Conservation (phyloP, 768 basidiomycete genomes). For the Tylopilus subfusipes region DNA sequence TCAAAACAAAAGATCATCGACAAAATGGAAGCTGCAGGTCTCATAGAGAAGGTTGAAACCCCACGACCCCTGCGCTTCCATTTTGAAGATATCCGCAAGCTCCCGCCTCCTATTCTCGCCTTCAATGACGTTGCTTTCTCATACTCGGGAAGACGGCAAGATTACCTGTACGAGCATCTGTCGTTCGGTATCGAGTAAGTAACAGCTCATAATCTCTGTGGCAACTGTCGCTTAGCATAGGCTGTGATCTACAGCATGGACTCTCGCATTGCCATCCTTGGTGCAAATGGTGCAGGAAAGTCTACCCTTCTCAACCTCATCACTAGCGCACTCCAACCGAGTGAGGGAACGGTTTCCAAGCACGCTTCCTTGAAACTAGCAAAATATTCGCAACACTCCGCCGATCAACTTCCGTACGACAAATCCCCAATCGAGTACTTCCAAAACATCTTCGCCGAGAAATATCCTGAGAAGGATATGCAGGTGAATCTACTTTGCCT, state of each 20-base stretch:
- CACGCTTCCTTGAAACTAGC: conserved; percentile 90
- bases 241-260: conserved; percentile 62
- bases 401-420: conserved; percentile 96
- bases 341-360: conserved; percentile 83
- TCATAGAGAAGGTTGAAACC: conserved; percentile 86
- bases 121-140: conserved; percentile 94
- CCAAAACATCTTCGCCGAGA: conserved; percentile 70
- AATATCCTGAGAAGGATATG: conserved; percentile 92
- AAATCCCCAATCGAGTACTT: conserved; percentile 91
- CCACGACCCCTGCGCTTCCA: conserved; percentile 80
- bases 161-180: conserved; percentile 83
- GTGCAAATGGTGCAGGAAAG: conserved; percentile 94
- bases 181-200: conserved; percentile 97
- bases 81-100: conserved; percentile 91
- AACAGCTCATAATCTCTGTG: background rate
- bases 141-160: conserved; percentile 85
- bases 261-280: conserved; percentile 92
- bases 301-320: conserved; percentile 90
- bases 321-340: conserved; percentile 75
- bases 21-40: conserved; percentile 99
- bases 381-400: conserved; percentile 98
- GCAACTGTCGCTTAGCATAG: conserved; percentile 4
- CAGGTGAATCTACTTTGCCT: conserved; percentile 39
- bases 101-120: conserved; percentile 96
- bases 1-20: conserved; percentile 99